Evolutionary conservation across 129 eudicot genomes (phyloP), one percentile per base, ranked within the genome.

Genomic region (Artemisia annua): DNA sequence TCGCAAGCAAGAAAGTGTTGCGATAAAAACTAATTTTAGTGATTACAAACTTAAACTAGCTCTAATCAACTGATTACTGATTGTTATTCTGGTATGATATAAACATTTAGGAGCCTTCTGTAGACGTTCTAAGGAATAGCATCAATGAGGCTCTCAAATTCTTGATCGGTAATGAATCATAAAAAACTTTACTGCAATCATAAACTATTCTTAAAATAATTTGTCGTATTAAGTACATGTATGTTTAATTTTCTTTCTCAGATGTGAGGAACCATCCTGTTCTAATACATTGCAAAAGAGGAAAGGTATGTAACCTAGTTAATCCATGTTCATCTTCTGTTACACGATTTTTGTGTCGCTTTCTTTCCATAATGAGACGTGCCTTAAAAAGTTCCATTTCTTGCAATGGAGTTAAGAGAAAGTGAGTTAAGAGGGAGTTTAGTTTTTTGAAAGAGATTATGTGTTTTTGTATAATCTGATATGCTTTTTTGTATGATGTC

Each of bases 221-320:
- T 22, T 28, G 0, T n/a, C 26, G 43, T 50, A 26, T 70, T 26
- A 48, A 63, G 54, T 67, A 53, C 26, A 55, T 8, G 44, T 1
- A 10, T 70, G 17, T 73, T 39, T 39, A 39, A 39, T 39, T 65
- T 51, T 69, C 8, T 69, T 67, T 46, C 43, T 2, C 74, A 88
- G 94, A 88, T 80, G 85, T 80, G 64, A 71, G 90, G 69, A 85
- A 80, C 53, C 89, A 88, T 75, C 94, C 90, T 1, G 79, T 85
- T 69, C 75, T 88, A 49, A 88, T 88, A 60, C 94, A 88, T 53
- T 88, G 94, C 84, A 85, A 75, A 72, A 79, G 85, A 62, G 90
- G 94, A 73, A 88, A 88, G 90, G 94, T 88, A 85, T 17, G 70
- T 56, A 39, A 46, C 50, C 13, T 7, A 52, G 11, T 62, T 35